A percentile compares a stretch with the other conserved stretches of the same genome.
phyloP scores from a whole-genome alignment of 768 basidiomycete species.

The Suillus hirtellus region DNA sequence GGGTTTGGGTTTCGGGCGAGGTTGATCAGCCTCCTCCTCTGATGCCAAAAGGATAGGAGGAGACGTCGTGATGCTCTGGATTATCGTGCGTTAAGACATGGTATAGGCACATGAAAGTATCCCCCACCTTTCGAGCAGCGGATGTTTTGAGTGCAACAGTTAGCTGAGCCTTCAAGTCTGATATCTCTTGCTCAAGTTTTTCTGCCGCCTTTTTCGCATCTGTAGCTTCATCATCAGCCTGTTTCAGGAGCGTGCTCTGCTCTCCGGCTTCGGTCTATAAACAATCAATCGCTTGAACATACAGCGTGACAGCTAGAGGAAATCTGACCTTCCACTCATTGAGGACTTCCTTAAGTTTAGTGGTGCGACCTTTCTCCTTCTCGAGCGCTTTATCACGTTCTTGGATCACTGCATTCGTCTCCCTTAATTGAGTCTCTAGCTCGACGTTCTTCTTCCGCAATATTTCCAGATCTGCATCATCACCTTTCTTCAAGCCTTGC shows the following conservation, averaged over 20 bases:
- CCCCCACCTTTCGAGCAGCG: constrained; percentile 15
- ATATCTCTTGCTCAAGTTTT: constrained; percentile 39
- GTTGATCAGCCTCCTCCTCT: constrained; percentile 11
- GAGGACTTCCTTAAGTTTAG: constrained; percentile 42
- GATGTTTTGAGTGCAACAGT: constrained; percentile 33
- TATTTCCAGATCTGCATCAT: constrained; percentile 56
- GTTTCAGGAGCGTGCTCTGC: constrained; percentile 38
- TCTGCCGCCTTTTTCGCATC: constrained; percentile 31
- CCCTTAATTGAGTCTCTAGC: constrained; percentile 54
- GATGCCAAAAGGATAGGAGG: background rate
- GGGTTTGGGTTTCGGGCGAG: constrained; percentile 24
- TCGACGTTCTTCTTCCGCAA: constrained; percentile 55
- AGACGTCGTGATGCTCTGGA: constrained; percentile 11
- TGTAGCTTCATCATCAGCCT: constrained; percentile 34
- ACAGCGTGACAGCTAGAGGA: background rate
- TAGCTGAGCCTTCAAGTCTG: constrained; percentile 46
- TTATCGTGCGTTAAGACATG: background rate
- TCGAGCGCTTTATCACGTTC: constrained; percentile 29
- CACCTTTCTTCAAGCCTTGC: constrained; percentile 66
- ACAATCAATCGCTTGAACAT: constrained; percentile 4
- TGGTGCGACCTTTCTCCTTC: constrained; percentile 43
- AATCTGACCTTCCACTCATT: constrained; percentile 49
- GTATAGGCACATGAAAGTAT: background rate
- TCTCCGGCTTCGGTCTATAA: constrained; percentile 41
- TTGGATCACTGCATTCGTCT: constrained; percentile 39